Percentiles rank a stretch among this genome's conserved stretches.
These are phyloP conservation scores for Nakazawaea ishiwadae DNA, from an alignment of 805 yeast genomes.

Conservation along the genomic window DNA sequence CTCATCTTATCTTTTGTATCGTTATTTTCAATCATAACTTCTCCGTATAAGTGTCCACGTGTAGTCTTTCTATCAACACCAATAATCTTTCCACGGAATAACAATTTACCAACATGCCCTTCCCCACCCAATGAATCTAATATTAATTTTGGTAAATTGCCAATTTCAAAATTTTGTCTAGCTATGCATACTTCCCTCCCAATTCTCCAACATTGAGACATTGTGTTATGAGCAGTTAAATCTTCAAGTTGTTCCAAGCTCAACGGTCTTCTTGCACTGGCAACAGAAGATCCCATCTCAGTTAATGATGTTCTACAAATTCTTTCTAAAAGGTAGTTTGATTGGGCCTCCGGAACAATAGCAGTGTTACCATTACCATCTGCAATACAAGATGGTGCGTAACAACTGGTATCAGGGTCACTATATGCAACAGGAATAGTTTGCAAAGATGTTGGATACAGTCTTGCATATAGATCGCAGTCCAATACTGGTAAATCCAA, in stretches of 20 bases:
- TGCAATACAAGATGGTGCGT: conserved; percentile 24
- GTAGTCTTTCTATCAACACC: conserved; percentile 35
- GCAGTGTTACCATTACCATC: conserved; percentile 24
- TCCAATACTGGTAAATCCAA: conserved; percentile 27
- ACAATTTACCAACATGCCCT: conserved; percentile 23
- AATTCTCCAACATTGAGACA: conserved; percentile 43
- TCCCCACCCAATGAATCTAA: conserved; percentile 32
- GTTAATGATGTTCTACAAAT: conserved; percentile 36
- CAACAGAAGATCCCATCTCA: conserved; percentile 38
- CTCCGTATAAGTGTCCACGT: conserved; percentile 42
- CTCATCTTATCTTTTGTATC: conserved; percentile 15
- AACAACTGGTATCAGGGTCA: conserved; percentile 18
- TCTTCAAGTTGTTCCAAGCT: conserved; percentile 15
- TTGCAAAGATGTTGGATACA: conserved; percentile 33
- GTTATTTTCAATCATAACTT: conserved; percentile 25
- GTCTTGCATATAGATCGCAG: conserved; percentile 36
- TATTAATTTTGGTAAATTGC: conserved; percentile 28
- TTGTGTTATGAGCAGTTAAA: conserved; percentile 22
- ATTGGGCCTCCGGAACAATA: conserved; percentile 19
- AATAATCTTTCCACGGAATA: conserved; percentile 38
- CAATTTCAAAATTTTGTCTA: conserved; percentile 30
- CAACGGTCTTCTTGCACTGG: conserved; percentile 30
- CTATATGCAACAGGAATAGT: conserved; percentile 24
- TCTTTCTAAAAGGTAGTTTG: conserved; percentile 30
- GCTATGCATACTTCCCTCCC: conserved; percentile 40